Conservation (phyloP, 1,139 yeast genomes). For the Entelexis paramagnoliae region DNA sequence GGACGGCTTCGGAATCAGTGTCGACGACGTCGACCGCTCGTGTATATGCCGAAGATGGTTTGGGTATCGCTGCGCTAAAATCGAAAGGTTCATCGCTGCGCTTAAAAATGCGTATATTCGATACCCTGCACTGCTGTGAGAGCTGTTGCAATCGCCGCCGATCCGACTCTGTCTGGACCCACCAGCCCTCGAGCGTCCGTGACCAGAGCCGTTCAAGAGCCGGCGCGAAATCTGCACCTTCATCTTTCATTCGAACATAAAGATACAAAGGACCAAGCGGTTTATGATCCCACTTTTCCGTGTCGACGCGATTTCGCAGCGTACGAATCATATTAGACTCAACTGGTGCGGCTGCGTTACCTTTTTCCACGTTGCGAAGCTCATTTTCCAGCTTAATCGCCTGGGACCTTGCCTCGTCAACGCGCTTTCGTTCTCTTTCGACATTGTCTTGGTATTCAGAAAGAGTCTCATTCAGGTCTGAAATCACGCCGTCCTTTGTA, state of each 20-base stretch:
- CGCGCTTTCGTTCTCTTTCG: neutral
- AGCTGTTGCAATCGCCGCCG: conserved; percentile 40
- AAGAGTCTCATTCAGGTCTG: neutral
- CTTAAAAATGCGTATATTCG: conserved; percentile 38
- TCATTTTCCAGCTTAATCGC: neutral
- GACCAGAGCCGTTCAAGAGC: conserved; percentile 48
- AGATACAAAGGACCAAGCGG: conserved; percentile 75
- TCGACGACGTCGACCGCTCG: conserved; percentile 18
- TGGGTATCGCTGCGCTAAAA: conserved; percentile 7
- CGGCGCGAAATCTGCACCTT: conserved; percentile 42
- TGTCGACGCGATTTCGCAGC: neutral
- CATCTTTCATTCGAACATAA: conserved; percentile 48
- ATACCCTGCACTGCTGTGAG: conserved; percentile 33
- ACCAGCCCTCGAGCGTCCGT: conserved; percentile 48
- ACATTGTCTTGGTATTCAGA: neutral
- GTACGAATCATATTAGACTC: neutral
- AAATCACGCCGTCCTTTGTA: neutral
- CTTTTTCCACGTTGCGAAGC: neutral
- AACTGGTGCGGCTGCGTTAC: neutral
- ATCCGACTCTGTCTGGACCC: conserved; percentile 59
- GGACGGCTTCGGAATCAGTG: conserved; percentile 7
- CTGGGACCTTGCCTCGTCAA: neutral
- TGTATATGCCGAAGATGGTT: neutral
- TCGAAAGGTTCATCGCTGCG: conserved; percentile 51
- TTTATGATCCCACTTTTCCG: conserved; percentile 27